Percentiles rank a stretch among this genome's conserved stretches.
phyloP scores from a whole-genome alignment of 768 basidiomycete species.

The Cystofilobasidium macerans region DNA sequence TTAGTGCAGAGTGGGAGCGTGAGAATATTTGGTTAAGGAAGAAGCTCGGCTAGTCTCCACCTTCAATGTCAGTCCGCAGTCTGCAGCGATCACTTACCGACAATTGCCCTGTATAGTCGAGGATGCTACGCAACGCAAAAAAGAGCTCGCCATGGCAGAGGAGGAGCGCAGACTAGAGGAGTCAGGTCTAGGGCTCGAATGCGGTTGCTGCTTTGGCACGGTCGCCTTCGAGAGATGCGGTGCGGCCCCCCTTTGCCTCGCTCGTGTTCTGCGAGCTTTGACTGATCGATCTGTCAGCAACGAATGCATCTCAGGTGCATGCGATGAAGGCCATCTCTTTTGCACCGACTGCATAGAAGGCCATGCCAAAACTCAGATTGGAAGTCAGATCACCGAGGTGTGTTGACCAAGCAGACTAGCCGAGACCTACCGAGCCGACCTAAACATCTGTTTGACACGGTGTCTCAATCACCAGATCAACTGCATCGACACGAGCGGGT shows the following conservation, averaged over 20 bases:
- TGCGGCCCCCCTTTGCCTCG: no score
- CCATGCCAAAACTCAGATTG: conserved; percentile 57
- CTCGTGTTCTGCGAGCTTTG: no score
- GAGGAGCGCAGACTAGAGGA: conserved; percentile 43
- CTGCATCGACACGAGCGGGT: conserved; percentile 72
- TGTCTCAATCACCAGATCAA: conserved; percentile 39
- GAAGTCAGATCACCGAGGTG: conserved; percentile 35
- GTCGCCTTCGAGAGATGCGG: conserved; percentile 50
- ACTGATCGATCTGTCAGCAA: no score
- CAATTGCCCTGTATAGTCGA: background rate
- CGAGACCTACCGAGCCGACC: background rate
- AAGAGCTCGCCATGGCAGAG: conserved; percentile 34
- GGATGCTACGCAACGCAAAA: background rate
- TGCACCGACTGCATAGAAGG: conserved; percentile 59
- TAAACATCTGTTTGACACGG: background rate
- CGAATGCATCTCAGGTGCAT: no score
- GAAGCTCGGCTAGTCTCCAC: conserved; percentile 36
- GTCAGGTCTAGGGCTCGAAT: conserved; percentile 56
- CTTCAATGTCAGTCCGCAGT: conserved; percentile 24
- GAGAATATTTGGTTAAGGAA: conserved; percentile 44
- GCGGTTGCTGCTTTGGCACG: conserved; percentile 68
- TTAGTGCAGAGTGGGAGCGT: conserved; percentile 44
- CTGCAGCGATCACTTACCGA: conserved; percentile 10
- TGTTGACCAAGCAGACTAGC: conserved; percentile 35
- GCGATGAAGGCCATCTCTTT: conserved; percentile 79